phyloP scores from a whole-genome alignment of 73 alveolate genomes.

The Stentor roeselii region DNA sequence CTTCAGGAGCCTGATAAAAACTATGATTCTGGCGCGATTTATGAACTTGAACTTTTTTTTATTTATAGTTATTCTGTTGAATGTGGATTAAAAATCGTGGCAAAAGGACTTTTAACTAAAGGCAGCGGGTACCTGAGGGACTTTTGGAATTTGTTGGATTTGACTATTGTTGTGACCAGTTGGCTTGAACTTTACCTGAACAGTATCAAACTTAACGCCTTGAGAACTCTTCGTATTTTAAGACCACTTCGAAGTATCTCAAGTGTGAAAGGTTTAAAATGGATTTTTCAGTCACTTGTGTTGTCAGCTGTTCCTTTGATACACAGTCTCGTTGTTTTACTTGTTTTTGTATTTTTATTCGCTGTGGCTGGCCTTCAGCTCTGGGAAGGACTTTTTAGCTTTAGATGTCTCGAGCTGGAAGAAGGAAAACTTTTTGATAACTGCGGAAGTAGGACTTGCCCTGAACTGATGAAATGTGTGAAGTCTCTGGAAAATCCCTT shows the following conservation, averaged over 20 bases:
- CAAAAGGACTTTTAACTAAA: conserved; percentile 69
- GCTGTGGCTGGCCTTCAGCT: conserved; percentile 92
- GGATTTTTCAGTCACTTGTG: conserved; percentile 79
- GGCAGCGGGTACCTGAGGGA: conserved; percentile 58
- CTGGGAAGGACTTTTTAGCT: conserved; percentile 76
- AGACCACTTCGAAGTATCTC: conserved; percentile 97
- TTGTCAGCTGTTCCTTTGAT: conserved; percentile 85
- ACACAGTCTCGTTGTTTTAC: conserved; percentile 81
- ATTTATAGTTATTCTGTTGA: conserved; percentile 81
- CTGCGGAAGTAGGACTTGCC: conserved; percentile 21
- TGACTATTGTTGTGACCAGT: conserved; percentile 64
- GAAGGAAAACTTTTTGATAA: neutral
- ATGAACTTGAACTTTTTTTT: conserved; percentile 66
- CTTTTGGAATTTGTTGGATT: conserved; percentile 72
- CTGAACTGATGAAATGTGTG: conserved; percentile 21
- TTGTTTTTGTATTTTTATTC: conserved; percentile 82
- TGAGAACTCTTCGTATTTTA: conserved; percentile 86
- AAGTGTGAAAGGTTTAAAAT: conserved; percentile 87
- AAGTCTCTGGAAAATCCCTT: conserved; percentile 39
- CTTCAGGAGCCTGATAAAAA: conserved; percentile 71
- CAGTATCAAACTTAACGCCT: conserved; percentile 46
- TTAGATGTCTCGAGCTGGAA: conserved; percentile 65
- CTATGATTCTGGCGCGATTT: neutral
- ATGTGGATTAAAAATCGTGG: conserved; percentile 72
- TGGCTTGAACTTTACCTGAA: conserved; percentile 39